These are phyloP conservation scores for Aschersonia sp. DNA, from an alignment of 2,329 filamentous ascomycete genomes.

Conservation along the genomic window DNA sequence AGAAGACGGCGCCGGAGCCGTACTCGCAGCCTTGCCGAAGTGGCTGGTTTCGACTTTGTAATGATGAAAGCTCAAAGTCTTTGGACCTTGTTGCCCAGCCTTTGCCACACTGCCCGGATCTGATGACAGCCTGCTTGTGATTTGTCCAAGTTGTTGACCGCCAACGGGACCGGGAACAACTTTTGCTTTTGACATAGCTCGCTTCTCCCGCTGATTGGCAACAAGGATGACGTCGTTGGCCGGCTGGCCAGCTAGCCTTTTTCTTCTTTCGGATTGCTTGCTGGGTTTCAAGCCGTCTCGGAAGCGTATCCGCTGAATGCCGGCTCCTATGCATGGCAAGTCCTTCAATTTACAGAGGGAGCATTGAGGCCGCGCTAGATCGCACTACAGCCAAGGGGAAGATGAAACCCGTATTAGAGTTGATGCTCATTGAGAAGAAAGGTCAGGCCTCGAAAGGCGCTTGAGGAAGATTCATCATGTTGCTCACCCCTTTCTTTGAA, in stretches of 20 bases:
- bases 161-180: too few relatives aligned
- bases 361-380: not conserved
- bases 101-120: too few relatives aligned
- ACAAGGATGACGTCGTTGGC: not conserved
- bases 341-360: not conserved
- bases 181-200: too few relatives aligned
- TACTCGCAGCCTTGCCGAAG: too few relatives aligned
- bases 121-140: too few relatives aligned
- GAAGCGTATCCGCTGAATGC: not conserved
- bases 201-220: too few relatives aligned
- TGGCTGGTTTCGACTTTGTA: too few relatives aligned
- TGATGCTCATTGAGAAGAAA: too few relatives aligned
- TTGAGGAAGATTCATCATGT: not conserved
- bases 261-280: not conserved
- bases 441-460: not conserved
- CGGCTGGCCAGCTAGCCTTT: not conserved
- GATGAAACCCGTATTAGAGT: not conserved
- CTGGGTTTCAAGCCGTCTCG: not conserved
- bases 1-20: too few relatives aligned
- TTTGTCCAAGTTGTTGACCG: too few relatives aligned
- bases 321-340: not conserved
- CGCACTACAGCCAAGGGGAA: not conserved
- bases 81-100: too few relatives aligned
- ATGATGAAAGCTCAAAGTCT: too few relatives aligned
- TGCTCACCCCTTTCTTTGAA: not conserved